phyloP scores from a whole-genome alignment of 2,329 filamentous ascomycete genomes.

The Cordyceps fumosorosea region DNA sequence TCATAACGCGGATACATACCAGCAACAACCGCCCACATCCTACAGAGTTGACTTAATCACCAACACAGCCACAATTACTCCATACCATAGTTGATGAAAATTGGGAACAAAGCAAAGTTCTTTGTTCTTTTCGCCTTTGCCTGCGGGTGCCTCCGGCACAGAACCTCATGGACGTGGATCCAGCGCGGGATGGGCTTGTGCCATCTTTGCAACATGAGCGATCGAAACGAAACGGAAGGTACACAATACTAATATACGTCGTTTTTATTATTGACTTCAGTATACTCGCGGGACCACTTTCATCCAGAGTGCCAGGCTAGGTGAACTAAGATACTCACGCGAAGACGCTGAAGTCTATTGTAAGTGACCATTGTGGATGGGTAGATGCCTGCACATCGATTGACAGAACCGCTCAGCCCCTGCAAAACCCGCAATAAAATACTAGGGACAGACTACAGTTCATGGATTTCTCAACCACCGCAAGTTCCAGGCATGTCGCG shows the following conservation, averaged over 20 bases:
- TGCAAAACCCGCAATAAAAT: conserved; percentile 5
- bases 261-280: background rate
- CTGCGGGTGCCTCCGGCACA: background rate
- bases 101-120: conserved; percentile 9
- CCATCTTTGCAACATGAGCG: background rate
- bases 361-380: background rate
- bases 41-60: background rate
- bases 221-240: conserved; percentile 1
- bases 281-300: background rate
- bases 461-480: conserved; percentile 2
- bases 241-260: conserved; percentile 1
- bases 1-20: background rate
- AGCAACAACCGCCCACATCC: background rate
- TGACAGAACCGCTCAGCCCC: conserved; percentile 7
- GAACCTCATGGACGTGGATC: conserved; percentile 2
- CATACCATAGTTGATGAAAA: background rate
- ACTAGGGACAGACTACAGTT: conserved; percentile 2
- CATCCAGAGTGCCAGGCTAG: conserved; percentile 4
- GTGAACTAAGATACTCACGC: background rate
- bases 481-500: conserved; percentile 10
- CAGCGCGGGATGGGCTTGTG: conserved; percentile 3
- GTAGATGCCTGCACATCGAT: background rate
- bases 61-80: background rate
- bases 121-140: conserved; percentile 9
- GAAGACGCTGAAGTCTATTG: conserved; percentile 7